These are phyloP conservation scores for Macrolepiota fuliginosa DNA, from an alignment of 768 basidiomycete species.

Conservation along the genomic window DNA sequence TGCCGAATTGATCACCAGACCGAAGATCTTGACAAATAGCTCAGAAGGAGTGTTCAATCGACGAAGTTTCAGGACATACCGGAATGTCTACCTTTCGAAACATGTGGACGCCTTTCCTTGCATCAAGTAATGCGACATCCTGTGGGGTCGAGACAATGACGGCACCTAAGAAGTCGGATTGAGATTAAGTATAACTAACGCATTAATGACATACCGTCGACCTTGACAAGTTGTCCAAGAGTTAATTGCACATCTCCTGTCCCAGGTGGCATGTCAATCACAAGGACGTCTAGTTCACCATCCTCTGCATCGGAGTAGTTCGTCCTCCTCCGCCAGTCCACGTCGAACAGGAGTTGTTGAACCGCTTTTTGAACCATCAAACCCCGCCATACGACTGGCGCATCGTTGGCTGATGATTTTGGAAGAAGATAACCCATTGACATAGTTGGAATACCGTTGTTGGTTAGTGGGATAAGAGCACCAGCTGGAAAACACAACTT, in stretches of 20 bases:
- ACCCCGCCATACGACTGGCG: slow-evolving; percentile 91
- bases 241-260: slow-evolving; percentile 96
- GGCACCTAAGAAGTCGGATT: slow-evolving; percentile 57
- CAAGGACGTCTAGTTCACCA: slow-evolving; percentile 74
- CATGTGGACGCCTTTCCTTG: slow-evolving; percentile 91
- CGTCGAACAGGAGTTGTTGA: slow-evolving; percentile 93
- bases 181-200: background rate
- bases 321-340: slow-evolving; percentile 64
- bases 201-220: slow-evolving; percentile 61
- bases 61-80: slow-evolving; percentile 40
- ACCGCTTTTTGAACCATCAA: slow-evolving; percentile 99
- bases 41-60: background rate
- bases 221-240: slow-evolving; percentile 80
- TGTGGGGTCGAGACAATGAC: slow-evolving; percentile 97
- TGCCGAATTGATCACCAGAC: slow-evolving; percentile 85
- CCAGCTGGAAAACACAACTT: slow-evolving; percentile 46
- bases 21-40: slow-evolving; percentile 60
- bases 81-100: slow-evolving; percentile 87
- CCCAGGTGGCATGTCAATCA: slow-evolving; percentile 96
- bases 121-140: slow-evolving; percentile 89
- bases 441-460: slow-evolving; percentile 92
- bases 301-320: slow-evolving; percentile 29
- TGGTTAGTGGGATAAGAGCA: slow-evolving; percentile 76
- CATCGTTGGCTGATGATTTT: slow-evolving; percentile 36
- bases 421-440: slow-evolving; percentile 96